Evolutionary conservation across 2,329 filamentous ascomycete species (phyloP).

Genomic region (Coniochaeta sp.): DNA sequence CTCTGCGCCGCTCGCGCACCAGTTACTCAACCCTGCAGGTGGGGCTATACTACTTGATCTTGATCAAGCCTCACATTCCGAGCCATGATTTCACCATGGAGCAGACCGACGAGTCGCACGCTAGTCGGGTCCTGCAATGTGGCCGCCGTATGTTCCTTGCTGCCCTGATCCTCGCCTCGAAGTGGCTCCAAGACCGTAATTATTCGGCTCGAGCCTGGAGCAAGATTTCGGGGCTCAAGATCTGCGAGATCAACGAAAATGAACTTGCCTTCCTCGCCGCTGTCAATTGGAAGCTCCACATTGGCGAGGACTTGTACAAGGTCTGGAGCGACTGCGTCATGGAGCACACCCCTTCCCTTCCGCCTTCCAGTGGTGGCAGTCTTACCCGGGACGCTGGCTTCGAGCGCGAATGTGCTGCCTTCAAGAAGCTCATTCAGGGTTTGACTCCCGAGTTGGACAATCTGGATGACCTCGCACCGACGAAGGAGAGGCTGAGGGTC

Average conservation of each 20-base stretch:
- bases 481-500: slow-evolving; percentile 25
- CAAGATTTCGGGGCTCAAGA: slow-evolving; percentile 95
- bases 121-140: slow-evolving; percentile 79
- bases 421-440: slow-evolving; percentile 50
- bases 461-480: slow-evolving; percentile 42
- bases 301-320: slow-evolving; percentile 80
- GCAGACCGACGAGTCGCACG: slow-evolving; percentile 64
- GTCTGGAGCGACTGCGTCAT: slow-evolving; percentile 91
- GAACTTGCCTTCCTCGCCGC: slow-evolving; percentile 86
- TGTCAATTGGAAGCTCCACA: slow-evolving; percentile 91
- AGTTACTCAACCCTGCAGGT: slow-evolving; percentile 98
- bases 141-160: slow-evolving; percentile 96
- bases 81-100: slow-evolving; percentile 80
- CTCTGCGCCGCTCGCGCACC: slow-evolving; percentile 84
- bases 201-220: slow-evolving; percentile 98
- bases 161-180: slow-evolving; percentile 89
- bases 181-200: slow-evolving; percentile 96
- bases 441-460: slow-evolving; percentile 53
- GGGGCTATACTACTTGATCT: slow-evolving; percentile 88
- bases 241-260: slow-evolving; percentile 91
- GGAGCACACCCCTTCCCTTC: slow-evolving; percentile 65
- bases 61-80: slow-evolving; percentile 87
- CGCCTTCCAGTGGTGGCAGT: slow-evolving; percentile 38
- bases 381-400: slow-evolving; percentile 24
- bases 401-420: slow-evolving; percentile 42